Evolutionary conservation across 2,329 filamentous ascomycete species (phyloP).

Genomic region (Chaetomiaceae sp.): DNA sequence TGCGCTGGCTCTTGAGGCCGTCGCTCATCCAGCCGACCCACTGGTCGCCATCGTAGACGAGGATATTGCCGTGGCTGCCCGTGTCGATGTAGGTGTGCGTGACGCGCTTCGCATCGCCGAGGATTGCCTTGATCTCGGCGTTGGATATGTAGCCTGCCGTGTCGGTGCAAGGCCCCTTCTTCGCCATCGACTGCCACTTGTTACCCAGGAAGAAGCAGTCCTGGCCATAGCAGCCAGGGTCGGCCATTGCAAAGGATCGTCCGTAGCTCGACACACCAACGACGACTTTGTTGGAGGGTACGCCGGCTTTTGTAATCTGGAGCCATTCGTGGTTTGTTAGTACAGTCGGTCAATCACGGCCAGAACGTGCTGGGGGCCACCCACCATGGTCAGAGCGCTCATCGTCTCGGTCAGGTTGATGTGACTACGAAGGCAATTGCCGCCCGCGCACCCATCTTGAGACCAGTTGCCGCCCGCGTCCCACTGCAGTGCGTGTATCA

Average conservation of each 20-base stretch:
- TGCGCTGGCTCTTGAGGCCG: constrained; percentile 16
- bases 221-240: constrained; percentile 29
- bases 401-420: constrained; percentile 14
- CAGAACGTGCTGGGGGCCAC: background rate
- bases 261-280: constrained; percentile 36
- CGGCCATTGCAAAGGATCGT: constrained; percentile 33
- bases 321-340: no score
- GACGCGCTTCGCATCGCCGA: background rate
- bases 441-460: constrained; percentile 23
- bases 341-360: no score
- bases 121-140: constrained; percentile 35
- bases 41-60: constrained; percentile 20
- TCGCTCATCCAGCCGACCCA: constrained; percentile 23
- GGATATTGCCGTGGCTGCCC: constrained; percentile 11
- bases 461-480: constrained; percentile 26
- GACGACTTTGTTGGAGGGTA: constrained; percentile 31
- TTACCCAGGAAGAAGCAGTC: constrained; percentile 34
- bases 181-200: constrained; percentile 26
- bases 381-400: no score
- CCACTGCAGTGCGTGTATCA: no score
- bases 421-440: constrained; percentile 10
- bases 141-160: constrained; percentile 37
- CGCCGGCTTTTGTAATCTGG: constrained; percentile 37
- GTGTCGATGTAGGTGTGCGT: background rate
- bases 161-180: constrained; percentile 33